A percentile compares a stretch with the other conserved stretches of the same genome.
These are phyloP conservation scores for Sporodiniella umbellata DNA, from an alignment of 371 early-diverging fungal genomes.

Conservation along the genomic window DNA sequence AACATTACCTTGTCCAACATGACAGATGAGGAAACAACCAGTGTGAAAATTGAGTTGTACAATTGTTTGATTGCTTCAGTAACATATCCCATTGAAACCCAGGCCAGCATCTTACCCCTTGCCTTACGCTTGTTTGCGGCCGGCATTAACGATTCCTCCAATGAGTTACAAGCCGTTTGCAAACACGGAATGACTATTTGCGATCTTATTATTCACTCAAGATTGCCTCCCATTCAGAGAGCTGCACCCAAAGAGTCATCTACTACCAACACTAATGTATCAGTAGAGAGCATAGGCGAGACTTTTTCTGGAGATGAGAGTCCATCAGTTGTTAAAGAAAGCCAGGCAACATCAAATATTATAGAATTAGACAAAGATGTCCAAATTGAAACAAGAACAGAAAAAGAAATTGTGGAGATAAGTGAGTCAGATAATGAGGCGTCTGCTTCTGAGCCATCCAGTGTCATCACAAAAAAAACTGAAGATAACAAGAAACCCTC, in stretches of 20 bases:
- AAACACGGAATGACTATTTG: constrained; percentile 48
- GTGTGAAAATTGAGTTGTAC: constrained; percentile 35
- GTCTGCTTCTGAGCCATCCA: too few relatives aligned
- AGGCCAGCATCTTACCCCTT: constrained; percentile 40
- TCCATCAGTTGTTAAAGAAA: too few relatives aligned
- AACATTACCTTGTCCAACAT: constrained; percentile 13
- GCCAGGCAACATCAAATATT: too few relatives aligned
- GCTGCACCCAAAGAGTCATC: constrained; percentile 21
- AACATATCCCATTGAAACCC: constrained; percentile 34
- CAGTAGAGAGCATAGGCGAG: too few relatives aligned
- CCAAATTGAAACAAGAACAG: too few relatives aligned
- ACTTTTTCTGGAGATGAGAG: too few relatives aligned
- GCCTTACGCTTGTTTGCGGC: constrained; percentile 38
- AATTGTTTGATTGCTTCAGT: constrained; percentile 37
- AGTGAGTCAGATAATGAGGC: too few relatives aligned
- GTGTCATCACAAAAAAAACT: too few relatives aligned
- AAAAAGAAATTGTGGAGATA: too few relatives aligned
- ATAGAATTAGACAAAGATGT: too few relatives aligned
- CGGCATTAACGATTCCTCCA: constrained; percentile 37
- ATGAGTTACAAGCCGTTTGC: constrained; percentile 43
- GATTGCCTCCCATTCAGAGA: constrained; percentile 61
- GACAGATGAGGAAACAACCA: constrained; percentile 10
- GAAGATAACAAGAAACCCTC: too few relatives aligned
- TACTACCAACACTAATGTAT: too few relatives aligned
- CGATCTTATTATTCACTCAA: constrained; percentile 55